Base-by-base conservation (phyloP, 495 filamentous ascomycete genomes). In the Hypomontagnella monticulosa region DNA sequence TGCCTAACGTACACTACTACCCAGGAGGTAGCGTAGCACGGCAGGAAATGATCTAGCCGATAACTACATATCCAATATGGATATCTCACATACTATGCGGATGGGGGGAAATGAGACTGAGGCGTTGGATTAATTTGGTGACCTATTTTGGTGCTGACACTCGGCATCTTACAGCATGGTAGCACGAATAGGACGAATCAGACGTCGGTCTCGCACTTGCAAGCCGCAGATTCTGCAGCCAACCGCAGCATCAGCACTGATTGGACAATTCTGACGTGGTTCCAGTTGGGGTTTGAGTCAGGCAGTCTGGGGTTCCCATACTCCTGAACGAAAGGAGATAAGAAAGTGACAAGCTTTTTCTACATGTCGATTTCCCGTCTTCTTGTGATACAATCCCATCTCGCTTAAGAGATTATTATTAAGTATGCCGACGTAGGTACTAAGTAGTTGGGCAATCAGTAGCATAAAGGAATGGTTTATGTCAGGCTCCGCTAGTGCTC, bases 61-160 rank as follows among this genome's bases (percentile, higher is more conserved):
- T 58, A 58, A 58, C 12, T 58, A 49, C 43, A 58, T 49, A 49
- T 11, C 5, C 23, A 12, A n/a, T n/a, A n/a, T n/a, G n/a, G 15
- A 7, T n/a, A 36, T 47, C 7, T 6, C 14, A 18, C 27, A 30
- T 33, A 37, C 27, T 11, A 36, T 32, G 20, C 2, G 46, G 14
- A 30, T 1, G 40, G 19, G 10, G 30, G 37, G 23, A 43, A 51
- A 60, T 51, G 38, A 42, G 38, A 44, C 36, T 33, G 47, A 43
- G 48, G 30, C 4, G 44, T 61, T 11, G 15, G 3, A 20, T 11
- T 7, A 38, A 49, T 16, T 33, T 33, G 23, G n/a, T 52, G 23
- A 52, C 32, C 37, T 53, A 52, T 46, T 61, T 53, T 54, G 40
- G 58, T 43, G 11, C 57, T 61, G 46, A 43, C 48, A 7, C 43